Evolutionary conservation across 306 rosid genomes (phyloP).

Genomic region (Vigna unguiculata): DNA sequence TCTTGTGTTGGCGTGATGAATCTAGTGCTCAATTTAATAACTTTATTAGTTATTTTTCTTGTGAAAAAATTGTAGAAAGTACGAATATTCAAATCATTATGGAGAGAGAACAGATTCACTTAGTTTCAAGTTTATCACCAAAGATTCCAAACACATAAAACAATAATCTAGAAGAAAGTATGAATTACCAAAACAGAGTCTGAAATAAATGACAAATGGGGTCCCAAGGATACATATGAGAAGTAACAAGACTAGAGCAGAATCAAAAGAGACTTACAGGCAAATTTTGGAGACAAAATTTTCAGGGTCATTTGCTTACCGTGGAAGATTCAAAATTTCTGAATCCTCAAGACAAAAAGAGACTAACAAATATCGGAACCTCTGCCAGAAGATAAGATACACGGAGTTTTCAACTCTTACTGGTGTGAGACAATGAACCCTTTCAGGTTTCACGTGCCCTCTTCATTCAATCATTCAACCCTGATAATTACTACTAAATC

Average conservation of each 20-base stretch:
- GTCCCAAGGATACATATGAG: not conserved
- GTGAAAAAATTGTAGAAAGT: not conserved
- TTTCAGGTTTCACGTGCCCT: not conserved
- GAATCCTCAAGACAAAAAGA: not conserved
- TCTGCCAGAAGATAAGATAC: not conserved
- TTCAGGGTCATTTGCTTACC: not conserved
- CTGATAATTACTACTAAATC: too few relatives aligned
- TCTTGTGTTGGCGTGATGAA: too few relatives aligned
- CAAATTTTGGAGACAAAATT: not conserved
- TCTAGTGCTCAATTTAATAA: not conserved
- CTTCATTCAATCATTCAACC: too few relatives aligned
- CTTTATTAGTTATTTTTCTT: not conserved
- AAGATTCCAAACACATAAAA: not conserved
- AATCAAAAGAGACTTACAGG: constrained; percentile 10
- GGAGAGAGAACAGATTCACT: not conserved
- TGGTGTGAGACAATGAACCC: not conserved
- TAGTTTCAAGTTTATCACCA: not conserved
- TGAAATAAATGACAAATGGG: not conserved
- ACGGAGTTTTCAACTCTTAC: not conserved
- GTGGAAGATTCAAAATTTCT: not conserved
- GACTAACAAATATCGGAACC: not conserved
- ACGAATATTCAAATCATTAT: too few relatives aligned
- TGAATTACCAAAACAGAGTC: not conserved
- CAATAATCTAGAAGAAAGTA: not conserved
- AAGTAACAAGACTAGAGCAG: not conserved